Conservation (phyloP, 78 protist genomes). For the Protostelium mycophagum region DNA sequence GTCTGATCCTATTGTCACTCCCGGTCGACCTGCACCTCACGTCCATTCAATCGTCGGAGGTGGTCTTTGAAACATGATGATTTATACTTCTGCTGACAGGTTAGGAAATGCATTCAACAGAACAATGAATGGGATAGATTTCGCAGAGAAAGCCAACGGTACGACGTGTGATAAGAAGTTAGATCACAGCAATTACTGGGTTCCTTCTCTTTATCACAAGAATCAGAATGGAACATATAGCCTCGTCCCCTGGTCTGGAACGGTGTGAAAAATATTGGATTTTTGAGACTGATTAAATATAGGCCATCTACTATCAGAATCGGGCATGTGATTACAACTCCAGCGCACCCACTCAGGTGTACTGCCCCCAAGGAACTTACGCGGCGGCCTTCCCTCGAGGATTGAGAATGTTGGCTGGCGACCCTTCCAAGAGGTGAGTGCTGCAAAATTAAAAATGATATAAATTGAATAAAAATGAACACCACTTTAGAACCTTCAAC, state of each 20-base stretch:
- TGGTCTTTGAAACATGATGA: neutral
- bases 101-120: neutral
- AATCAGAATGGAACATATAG: neutral
- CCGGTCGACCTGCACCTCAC: neutral
- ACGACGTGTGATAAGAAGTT: neutral
- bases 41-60: neutral
- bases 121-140: neutral
- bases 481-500: neutral
- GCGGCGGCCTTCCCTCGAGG: neutral
- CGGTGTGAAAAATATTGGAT: neutral
- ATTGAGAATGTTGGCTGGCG: neutral
- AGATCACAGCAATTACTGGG: neutral
- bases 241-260: neutral
- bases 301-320: constrained; percentile 1
- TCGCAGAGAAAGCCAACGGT: neutral
- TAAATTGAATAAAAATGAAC: too few relatives aligned
- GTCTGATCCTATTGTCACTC: neutral
- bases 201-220: neutral
- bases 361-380: neutral
- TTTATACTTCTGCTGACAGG: neutral
- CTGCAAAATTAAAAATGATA: too few relatives aligned
- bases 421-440: neutral
- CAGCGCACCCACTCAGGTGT: neutral
- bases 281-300: neutral
- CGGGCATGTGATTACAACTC: neutral